phyloP scores from a whole-genome alignment of 148 eudicot genomes.

The Suaeda aralocaspica region DNA sequence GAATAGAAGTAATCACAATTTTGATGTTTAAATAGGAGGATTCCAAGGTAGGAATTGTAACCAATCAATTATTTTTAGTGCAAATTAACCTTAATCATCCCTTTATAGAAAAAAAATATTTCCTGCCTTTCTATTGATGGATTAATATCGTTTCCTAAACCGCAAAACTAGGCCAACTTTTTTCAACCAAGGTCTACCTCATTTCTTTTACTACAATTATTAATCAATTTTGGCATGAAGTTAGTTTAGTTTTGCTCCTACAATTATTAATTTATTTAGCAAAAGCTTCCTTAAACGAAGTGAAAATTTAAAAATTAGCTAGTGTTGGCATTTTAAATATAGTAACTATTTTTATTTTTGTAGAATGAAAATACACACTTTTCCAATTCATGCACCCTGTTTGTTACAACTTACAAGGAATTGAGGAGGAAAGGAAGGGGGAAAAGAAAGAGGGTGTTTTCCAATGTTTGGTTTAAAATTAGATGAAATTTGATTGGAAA shows the following conservation, averaged over 20 bases:
- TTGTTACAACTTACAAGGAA: no score
- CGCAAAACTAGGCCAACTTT: neutral
- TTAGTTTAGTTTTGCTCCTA: neutral
- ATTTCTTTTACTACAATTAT: neutral
- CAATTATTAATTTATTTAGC: no score
- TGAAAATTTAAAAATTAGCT: no score
- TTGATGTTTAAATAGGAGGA: constrained; percentile 2
- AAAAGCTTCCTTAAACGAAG: no score
- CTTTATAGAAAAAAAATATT: neutral
- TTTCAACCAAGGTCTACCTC: neutral
- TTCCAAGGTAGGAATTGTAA: neutral
- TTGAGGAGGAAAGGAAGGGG: no score
- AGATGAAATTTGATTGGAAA: no score
- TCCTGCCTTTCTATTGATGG: neutral
- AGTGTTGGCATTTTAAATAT: no score
- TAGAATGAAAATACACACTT: no score
- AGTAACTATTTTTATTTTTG: no score
- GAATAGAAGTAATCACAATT: neutral
- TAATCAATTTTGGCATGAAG: neutral
- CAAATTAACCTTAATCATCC: neutral
- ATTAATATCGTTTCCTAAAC: neutral
- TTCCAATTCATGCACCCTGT: no score
- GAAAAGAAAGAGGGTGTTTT: no score
- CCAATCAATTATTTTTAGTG: neutral
- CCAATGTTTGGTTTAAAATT: no score